These are phyloP conservation scores for Erysimum cheiri DNA, from an alignment of 441 rosid species.

Conservation along the genomic window DNA sequence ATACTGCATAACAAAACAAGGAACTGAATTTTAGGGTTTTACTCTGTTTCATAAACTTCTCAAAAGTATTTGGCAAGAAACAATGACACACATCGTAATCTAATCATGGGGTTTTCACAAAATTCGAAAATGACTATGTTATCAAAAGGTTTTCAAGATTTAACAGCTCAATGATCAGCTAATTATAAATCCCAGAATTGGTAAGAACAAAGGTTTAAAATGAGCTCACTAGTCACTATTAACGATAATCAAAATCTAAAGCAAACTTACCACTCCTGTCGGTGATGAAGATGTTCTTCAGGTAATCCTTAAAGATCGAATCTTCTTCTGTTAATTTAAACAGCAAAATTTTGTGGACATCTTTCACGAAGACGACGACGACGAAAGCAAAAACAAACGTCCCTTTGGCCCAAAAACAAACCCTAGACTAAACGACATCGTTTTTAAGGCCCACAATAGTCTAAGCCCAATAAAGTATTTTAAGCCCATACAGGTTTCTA, in stretches of 20 bases:
- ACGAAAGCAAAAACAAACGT: slow-evolving; percentile 7
- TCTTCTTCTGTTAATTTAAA: slow-evolving; percentile 8
- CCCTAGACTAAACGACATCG: background rate
- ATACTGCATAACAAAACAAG: background rate
- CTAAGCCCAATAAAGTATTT: background rate
- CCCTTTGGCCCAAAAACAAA: background rate
- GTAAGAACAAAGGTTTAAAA: background rate
- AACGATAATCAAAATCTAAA: background rate
- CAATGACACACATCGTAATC: background rate
- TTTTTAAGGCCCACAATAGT: background rate
- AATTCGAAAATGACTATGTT: background rate
- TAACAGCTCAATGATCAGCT: background rate
- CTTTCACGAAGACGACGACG: slow-evolving; percentile 26
- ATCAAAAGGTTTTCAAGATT: background rate
- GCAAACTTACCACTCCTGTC: background rate
- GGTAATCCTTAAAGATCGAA: background rate
- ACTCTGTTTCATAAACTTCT: slow-evolving; percentile 30
- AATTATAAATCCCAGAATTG: background rate
- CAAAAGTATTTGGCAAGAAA: background rate
- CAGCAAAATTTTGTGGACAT: background rate
- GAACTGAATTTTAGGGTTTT: slow-evolving; percentile 10
- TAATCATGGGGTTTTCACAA: background rate
- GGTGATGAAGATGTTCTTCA: background rate
- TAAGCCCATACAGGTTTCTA: background rate
- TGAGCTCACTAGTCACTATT: background rate